Evolutionary conservation across 495 filamentous ascomycete species (phyloP).

Genomic region (Penicillium atrosanguineum): DNA sequence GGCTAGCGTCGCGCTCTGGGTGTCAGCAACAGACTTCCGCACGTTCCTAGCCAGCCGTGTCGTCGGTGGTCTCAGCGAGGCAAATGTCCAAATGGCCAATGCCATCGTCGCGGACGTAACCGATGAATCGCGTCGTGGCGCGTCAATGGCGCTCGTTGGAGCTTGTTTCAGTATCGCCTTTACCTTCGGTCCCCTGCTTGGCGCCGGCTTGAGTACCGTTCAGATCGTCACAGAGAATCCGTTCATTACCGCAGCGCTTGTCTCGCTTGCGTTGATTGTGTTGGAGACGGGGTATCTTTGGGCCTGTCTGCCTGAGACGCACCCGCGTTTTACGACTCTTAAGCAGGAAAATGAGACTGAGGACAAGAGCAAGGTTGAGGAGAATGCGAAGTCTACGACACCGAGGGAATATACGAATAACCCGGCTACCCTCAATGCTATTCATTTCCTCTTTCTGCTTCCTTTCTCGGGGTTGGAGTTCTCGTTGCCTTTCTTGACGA

Average conservation of each 20-base stretch:
- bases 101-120: constrained; percentile 97
- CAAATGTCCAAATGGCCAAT: constrained; percentile 93
- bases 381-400: constrained; percentile 1
- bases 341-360: constrained; percentile 20
- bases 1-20: constrained; percentile 88
- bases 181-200: constrained; percentile 89
- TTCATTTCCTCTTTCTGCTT: constrained; percentile 88
- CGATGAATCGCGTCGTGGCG: constrained; percentile 72
- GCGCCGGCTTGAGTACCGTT: constrained; percentile 75
- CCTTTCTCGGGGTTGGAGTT: constrained; percentile 99
- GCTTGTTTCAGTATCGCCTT: constrained; percentile 97
- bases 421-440: constrained; percentile 75
- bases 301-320: constrained; percentile 81
- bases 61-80: constrained; percentile 91
- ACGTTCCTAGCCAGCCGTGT: constrained; percentile 91
- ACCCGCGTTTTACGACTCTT: constrained; percentile 52
- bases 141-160: constrained; percentile 93
- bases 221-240: constrained; percentile 81
- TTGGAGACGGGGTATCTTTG: constrained; percentile 90
- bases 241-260: constrained; percentile 84
- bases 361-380: neutral
- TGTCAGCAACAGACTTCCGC: constrained; percentile 86
- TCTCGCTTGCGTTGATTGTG: constrained; percentile 78
- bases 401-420: constrained; percentile 64
- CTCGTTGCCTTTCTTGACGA: constrained; percentile 90